These are phyloP conservation scores for Lepidium africanum DNA, from an alignment of 345 rosid genomes.

Conservation along the genomic window DNA sequence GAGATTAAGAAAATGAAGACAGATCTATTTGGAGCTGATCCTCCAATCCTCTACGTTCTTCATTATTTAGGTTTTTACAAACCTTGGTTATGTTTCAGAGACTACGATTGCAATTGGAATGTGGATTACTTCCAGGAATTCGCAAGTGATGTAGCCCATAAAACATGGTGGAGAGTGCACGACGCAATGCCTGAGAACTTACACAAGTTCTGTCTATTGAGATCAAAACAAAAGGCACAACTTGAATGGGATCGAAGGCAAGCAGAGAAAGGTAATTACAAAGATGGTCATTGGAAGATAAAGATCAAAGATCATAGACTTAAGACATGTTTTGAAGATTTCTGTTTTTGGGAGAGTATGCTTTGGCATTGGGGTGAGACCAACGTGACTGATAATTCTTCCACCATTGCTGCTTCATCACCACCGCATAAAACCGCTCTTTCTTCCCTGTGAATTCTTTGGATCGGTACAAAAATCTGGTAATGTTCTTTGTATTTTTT, in stretches of 20 bases:
- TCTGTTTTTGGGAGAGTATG: slow-evolving; percentile 90
- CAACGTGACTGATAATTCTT: slow-evolving; percentile 57
- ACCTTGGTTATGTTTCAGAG: slow-evolving; percentile 88
- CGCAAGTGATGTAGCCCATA: slow-evolving; percentile 75
- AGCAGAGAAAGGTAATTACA: slow-evolving; percentile 70
- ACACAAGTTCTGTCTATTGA: slow-evolving; percentile 62
- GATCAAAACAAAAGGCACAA: slow-evolving; percentile 80
- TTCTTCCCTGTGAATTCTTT: slow-evolving; percentile 28
- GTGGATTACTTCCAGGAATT: slow-evolving; percentile 69
- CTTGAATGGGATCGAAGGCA: slow-evolving; percentile 84
- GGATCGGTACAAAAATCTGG: background rate
- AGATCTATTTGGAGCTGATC: slow-evolving; percentile 67
- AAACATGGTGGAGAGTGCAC: slow-evolving; percentile 82
- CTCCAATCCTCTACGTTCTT: slow-evolving; percentile 73
- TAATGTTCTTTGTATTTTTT: background rate
- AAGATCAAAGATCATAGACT: slow-evolving; percentile 62
- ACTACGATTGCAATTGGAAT: slow-evolving; percentile 96
- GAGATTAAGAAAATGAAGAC: slow-evolving; percentile 67
- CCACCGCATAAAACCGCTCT: slow-evolving; percentile 24
- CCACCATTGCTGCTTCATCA: slow-evolving; percentile 22
- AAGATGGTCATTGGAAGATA: slow-evolving; percentile 80
- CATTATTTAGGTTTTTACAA: slow-evolving; percentile 72
- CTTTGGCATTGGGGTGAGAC: slow-evolving; percentile 88
- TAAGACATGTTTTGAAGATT: slow-evolving; percentile 57
- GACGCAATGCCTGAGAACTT: slow-evolving; percentile 70